These are phyloP conservation scores for Euptelea pleiosperma DNA, from an alignment of 164 flowering plant genomes.

Conservation along the genomic window DNA sequence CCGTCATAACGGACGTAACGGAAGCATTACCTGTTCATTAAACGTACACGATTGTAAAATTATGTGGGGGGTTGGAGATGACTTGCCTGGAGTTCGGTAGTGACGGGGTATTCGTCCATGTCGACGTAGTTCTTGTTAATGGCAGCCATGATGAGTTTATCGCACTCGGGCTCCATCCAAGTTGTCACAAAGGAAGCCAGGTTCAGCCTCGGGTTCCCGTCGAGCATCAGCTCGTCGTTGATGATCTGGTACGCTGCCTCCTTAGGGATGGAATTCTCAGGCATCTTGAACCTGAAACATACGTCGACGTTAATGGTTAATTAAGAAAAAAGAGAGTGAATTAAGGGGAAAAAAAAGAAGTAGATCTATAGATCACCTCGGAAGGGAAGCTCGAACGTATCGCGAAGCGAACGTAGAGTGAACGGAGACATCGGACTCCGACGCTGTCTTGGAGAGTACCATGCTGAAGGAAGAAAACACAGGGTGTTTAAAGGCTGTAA, in stretches of 20 bases:
- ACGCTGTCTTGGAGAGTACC: conserved; percentile 49
- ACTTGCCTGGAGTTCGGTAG: conserved; percentile 44
- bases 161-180: conserved; percentile 46
- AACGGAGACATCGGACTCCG: conserved; percentile 46
- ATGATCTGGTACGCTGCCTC: conserved; percentile 63
- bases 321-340: neutral
- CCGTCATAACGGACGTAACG: too few species aligned
- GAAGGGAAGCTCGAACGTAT: conserved; percentile 45
- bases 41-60: too few species aligned
- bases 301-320: neutral
- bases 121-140: conserved; percentile 41
- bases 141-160: conserved; percentile 33
- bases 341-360: neutral
- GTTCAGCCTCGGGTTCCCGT: conserved; percentile 58
- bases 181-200: conserved; percentile 51
- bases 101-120: conserved; percentile 44
- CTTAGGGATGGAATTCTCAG: conserved; percentile 58
- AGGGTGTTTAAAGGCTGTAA: neutral
- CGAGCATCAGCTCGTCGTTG: conserved; percentile 57
- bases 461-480: conserved; percentile 9
- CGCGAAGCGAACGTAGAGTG: conserved; percentile 65
- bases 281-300: conserved; percentile 45
- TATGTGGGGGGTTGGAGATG: neutral
- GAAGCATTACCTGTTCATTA: too few species aligned
- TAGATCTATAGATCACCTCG: conserved; percentile 27